These are phyloP conservation scores for Cytospora schulzeri DNA, from an alignment of 2,329 filamentous ascomycete species.

Conservation along the genomic window DNA sequence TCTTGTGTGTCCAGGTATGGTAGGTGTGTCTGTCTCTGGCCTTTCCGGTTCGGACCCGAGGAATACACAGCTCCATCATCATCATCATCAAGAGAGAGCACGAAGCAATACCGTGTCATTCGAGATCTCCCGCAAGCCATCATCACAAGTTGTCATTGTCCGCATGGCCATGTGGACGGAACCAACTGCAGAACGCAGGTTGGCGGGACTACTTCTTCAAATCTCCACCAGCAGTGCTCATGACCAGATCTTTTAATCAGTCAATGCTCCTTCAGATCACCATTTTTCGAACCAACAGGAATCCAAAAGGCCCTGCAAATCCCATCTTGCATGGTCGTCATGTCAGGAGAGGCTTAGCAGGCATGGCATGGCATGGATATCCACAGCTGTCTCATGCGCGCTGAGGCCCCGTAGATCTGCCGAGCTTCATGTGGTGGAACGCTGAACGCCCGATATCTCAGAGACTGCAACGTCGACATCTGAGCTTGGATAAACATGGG, in stretches of 20 bases:
- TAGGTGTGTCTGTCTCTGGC: not conserved
- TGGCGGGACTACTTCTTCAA: slow-evolving; percentile 13
- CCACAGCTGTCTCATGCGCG: slow-evolving; percentile 9
- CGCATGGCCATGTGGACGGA: slow-evolving; percentile 9
- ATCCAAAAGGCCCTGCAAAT: not conserved
- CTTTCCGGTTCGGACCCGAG: not conserved
- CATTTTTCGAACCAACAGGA: not conserved
- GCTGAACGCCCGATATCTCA: slow-evolving; percentile 10
- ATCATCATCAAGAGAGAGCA: not conserved
- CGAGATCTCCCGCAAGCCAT: not conserved
- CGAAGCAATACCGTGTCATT: no score
- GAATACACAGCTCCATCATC: not conserved
- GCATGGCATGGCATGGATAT: not conserved
- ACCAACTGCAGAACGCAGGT: slow-evolving; percentile 2
- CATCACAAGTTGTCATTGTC: slow-evolving; percentile 4
- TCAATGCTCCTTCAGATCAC: not conserved
- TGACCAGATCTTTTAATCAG: slow-evolving; percentile 8
- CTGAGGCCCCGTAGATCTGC: slow-evolving; percentile 20
- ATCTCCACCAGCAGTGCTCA: slow-evolving; percentile 19
- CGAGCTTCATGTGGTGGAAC: slow-evolving; percentile 28
- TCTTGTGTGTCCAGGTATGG: no score
- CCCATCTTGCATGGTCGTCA: not conserved
- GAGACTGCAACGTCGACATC: slow-evolving; percentile 2
- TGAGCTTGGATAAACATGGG: not conserved
- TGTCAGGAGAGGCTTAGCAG: slow-evolving; percentile 4